phyloP scores from a whole-genome alignment of 2,329 filamentous ascomycete species.

The Fusarium devonianum region DNA sequence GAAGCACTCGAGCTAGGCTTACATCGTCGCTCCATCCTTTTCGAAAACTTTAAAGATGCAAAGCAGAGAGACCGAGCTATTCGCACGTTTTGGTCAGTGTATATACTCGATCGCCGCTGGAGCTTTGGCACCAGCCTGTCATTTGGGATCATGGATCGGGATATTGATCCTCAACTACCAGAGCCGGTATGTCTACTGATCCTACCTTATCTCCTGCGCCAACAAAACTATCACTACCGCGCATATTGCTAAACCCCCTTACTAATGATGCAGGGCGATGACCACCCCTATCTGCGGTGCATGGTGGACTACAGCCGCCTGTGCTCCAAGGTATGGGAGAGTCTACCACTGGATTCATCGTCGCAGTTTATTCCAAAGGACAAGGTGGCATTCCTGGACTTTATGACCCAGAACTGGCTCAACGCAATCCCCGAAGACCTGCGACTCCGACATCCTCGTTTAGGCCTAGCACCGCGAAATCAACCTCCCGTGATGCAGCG shows the following conservation, averaged over 20 bases:
- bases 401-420: conserved; percentile 54
- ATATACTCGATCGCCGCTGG: conserved; percentile 60
- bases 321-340: conserved; percentile 56
- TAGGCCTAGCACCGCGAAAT: conserved; percentile 44
- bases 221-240: background rate
- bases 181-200: conserved; percentile 46
- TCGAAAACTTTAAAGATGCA: conserved; percentile 49
- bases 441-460: conserved; percentile 47
- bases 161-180: conserved; percentile 57
- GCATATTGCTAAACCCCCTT: conserved; percentile 21
- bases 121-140: conserved; percentile 60
- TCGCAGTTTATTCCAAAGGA: conserved; percentile 49
- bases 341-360: conserved; percentile 48
- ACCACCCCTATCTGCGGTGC: conserved; percentile 53
- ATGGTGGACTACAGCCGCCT: conserved; percentile 57
- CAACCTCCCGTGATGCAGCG: too few relatives aligned
- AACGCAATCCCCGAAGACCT: conserved; percentile 54
- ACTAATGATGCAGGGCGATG: too few relatives aligned
- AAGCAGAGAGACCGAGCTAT: too few relatives aligned
- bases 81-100: conserved; percentile 59
- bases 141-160: conserved; percentile 56
- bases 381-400: conserved; percentile 50
- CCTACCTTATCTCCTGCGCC: too few relatives aligned
- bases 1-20: conserved; percentile 58
- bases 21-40: conserved; percentile 54